These are phyloP conservation scores for Vaccinium macrocarpon DNA, from an alignment of 148 eudicot genomes.

Conservation along the genomic window DNA sequence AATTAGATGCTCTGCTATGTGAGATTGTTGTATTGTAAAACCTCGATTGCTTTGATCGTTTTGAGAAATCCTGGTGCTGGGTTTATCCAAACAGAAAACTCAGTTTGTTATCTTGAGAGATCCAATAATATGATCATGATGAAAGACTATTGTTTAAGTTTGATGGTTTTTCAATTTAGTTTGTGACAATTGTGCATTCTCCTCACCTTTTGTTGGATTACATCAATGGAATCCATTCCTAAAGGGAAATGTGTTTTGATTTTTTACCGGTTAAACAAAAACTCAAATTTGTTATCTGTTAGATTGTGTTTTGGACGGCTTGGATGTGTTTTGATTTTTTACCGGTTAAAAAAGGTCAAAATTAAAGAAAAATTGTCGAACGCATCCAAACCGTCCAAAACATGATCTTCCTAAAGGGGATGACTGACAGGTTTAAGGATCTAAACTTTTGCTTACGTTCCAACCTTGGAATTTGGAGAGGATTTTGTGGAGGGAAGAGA, in stretches of 20 bases:
- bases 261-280: too few relatives aligned
- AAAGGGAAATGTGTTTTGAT: too few relatives aligned
- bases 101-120: not conserved
- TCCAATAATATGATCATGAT: not conserved
- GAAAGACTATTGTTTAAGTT: not conserved
- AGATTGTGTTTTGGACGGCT: too few relatives aligned
- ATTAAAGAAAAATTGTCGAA: too few relatives aligned
- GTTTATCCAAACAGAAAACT: not conserved
- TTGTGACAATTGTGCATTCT: not conserved
- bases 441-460: not conserved
- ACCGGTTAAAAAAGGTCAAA: too few relatives aligned
- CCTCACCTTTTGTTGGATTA: not conserved
- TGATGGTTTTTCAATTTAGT: not conserved
- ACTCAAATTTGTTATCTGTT: too few relatives aligned
- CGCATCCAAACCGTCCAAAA: too few relatives aligned
- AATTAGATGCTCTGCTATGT: not conserved
- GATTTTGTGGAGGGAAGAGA: not conserved
- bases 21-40: not conserved
- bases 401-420: not conserved
- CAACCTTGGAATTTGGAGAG: not conserved
- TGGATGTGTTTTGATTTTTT: too few relatives aligned
- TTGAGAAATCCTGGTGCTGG: not conserved
- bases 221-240: not conserved
- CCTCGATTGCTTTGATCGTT: not conserved
- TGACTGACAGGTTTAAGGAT: not conserved